Evolutionary conservation across 495 filamentous ascomycete genomes (phyloP), one percentile per base, ranked within the genome.

Genomic region (Aspergillus panamensis): DNA sequence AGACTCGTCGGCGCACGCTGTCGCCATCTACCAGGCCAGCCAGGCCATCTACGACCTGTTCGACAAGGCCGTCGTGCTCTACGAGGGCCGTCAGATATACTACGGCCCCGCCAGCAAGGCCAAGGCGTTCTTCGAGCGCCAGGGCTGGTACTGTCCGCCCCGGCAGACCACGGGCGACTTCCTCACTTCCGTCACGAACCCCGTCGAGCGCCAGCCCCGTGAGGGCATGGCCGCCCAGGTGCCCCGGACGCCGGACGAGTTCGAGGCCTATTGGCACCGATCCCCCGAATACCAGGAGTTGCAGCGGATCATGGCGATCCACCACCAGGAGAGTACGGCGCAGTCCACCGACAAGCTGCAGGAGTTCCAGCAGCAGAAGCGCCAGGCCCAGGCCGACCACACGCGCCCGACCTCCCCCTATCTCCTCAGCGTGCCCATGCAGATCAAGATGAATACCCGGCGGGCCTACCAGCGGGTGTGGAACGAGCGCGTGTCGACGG

Each of bases 401-500:
- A 67, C 66, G 4, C 65, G 76, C 17, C 43, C 59, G 17, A 60
- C 63, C 17, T 76, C 73, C 25, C 71, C 77, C 0, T 80, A 77
- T 52, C 60, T 77, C 19, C 70, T 79, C 32, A 73, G 69, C 13
- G 48, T 78, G 17, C 67, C 69, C 5, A 79, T 79, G 77, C 76
- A 78, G 57, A 63, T 80, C 52, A 60, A 67, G 20, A 70, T 81
- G 6, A 82, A 77, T 57, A 75, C 73, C 0, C 65, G 50, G 13
- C 63, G 81, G 29, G 78, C 73, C 0, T 83, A 76, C 50, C 79
- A 81, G 55, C 58, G 63, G 49, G 71, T 96, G 14, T 76, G 69
- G 13, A 87, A 87, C 35, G 91, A 96, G 58, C 81, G 25, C 25
- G 25, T 87, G 25, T 85, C 80, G 51, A 76, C 92, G 35, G 85